Evolutionary conservation across 495 filamentous ascomycete species (phyloP).

Genomic region (Glutinoglossum americanum): DNA sequence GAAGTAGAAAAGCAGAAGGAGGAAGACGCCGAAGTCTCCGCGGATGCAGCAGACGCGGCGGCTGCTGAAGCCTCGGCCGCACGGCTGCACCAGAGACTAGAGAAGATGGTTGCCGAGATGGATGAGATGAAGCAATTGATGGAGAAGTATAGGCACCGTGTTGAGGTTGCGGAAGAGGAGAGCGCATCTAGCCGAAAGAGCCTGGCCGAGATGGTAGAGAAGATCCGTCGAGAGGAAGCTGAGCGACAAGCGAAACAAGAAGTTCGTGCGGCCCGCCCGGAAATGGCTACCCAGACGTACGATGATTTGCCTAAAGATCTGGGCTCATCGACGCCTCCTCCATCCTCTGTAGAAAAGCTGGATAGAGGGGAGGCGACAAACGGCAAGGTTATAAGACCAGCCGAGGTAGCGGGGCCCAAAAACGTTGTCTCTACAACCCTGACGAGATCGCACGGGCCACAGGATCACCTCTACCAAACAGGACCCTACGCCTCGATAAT

Average conservation of each 20-base stretch:
- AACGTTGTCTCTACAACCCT: slow-evolving; percentile 20
- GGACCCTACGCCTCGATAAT: slow-evolving; percentile 74
- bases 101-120: slow-evolving; percentile 66
- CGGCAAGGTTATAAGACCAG: slow-evolving; percentile 12
- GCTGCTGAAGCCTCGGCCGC: slow-evolving; percentile 17
- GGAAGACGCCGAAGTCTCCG: not conserved
- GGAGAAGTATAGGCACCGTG: slow-evolving; percentile 50
- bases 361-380: slow-evolving; percentile 11
- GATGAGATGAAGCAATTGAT: slow-evolving; percentile 61
- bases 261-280: not conserved
- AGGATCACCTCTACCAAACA: slow-evolving; percentile 33
- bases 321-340: not conserved
- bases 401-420: slow-evolving; percentile 18
- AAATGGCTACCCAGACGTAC: slow-evolving; percentile 2
- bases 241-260: slow-evolving; percentile 17
- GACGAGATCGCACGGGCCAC: slow-evolving; percentile 17
- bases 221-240: slow-evolving; percentile 45
- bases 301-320: not conserved
- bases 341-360: slow-evolving; percentile 5
- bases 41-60: slow-evolving; percentile 16
- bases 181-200: slow-evolving; percentile 42
- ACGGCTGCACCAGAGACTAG: slow-evolving; percentile 47
- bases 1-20: slow-evolving; percentile 1
- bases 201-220: slow-evolving; percentile 73
- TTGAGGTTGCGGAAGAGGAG: slow-evolving; percentile 62